Evolutionary conservation across 371 early-diverging fungal species (phyloP), one percentile per base, ranked within the genome.

Genomic region (Chytridiales sp.): DNA sequence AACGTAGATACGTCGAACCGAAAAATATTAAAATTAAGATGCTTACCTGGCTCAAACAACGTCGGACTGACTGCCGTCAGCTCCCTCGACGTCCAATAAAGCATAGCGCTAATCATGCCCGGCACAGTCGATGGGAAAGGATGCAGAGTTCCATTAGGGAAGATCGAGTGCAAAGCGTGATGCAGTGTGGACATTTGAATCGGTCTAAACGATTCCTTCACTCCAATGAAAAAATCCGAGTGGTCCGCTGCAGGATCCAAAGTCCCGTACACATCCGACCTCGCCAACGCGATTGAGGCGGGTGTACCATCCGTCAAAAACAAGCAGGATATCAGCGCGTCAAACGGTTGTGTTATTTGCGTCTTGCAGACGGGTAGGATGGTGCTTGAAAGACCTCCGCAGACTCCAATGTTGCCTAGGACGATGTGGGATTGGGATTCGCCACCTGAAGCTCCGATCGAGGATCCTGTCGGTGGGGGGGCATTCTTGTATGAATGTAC

Each of bases 291-390:
- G 52, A 69, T 66, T 6, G 62, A 62, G 1, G 70, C 70, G 0
- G 70, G 57, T 4, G 66, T 69, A 11, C 70, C 70, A 51, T 69
- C 70, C 6, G 70, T 69, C 31, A 65, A 46, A 32, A 61, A 64
- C 19, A 46, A 21, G 13, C 34, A 21, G 19, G 47, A 1, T 3
- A 61, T 54, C 6, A 53, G 26, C 0, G 62, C 52, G 22, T 48
- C 26, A 4, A 34, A 6, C 21, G 43, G 42, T 17, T 68, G 26
- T 4, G 13, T 38, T 4, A 68, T 31, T 22, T 0, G 47, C 15
- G 69, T 64, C 0, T 9, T 39, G 49, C 69, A 68, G 5, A 68
- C 42, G 31, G 69, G 64, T 38, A 64, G n/a, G 4, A 65, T 15
- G 11, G 36, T n/a, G 2, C 15, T 1, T 15, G 35, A 52, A 24